phyloP scores from a whole-genome alignment of 495 filamentous ascomycete species.

The Elasticomyces elasticus region DNA sequence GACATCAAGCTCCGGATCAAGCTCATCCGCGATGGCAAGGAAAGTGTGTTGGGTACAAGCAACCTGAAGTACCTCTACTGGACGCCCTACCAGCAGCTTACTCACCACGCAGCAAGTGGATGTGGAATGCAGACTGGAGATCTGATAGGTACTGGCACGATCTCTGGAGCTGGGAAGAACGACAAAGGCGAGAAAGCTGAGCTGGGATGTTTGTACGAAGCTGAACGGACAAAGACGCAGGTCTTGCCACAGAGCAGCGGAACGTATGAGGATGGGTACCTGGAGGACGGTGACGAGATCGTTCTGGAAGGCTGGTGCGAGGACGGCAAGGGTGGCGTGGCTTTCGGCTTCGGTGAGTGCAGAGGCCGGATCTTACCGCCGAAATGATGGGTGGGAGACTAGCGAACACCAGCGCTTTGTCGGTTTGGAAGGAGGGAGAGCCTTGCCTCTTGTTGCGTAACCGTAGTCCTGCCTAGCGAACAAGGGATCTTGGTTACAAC shows the following conservation, averaged over 20 bases:
- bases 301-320: slow-evolving; percentile 24
- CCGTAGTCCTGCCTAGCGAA: too few species aligned
- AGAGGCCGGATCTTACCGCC: slow-evolving; percentile 19
- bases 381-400: slow-evolving; percentile 2
- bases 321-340: slow-evolving; percentile 10
- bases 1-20: slow-evolving; percentile 21
- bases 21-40: slow-evolving; percentile 16
- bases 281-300: slow-evolving; percentile 26
- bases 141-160: slow-evolving; percentile 25
- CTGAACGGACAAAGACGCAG: slow-evolving; percentile 17
- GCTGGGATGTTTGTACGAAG: slow-evolving; percentile 25
- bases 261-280: slow-evolving; percentile 18
- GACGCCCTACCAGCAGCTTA: slow-evolving; percentile 27
- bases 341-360: slow-evolving; percentile 24
- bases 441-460: too few species aligned
- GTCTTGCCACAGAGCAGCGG: slow-evolving; percentile 12
- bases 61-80: slow-evolving; percentile 25
- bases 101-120: slow-evolving; percentile 23
- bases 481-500: too few species aligned
- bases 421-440: too few species aligned
- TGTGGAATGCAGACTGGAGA: slow-evolving; percentile 24
- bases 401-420: too few species aligned
- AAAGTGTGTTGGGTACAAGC: slow-evolving; percentile 10
- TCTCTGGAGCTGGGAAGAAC: slow-evolving; percentile 18
- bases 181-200: slow-evolving; percentile 15